These are phyloP conservation scores for Ascochyta lentis DNA, from an alignment of 2,329 filamentous ascomycete species.

Conservation along the genomic window DNA sequence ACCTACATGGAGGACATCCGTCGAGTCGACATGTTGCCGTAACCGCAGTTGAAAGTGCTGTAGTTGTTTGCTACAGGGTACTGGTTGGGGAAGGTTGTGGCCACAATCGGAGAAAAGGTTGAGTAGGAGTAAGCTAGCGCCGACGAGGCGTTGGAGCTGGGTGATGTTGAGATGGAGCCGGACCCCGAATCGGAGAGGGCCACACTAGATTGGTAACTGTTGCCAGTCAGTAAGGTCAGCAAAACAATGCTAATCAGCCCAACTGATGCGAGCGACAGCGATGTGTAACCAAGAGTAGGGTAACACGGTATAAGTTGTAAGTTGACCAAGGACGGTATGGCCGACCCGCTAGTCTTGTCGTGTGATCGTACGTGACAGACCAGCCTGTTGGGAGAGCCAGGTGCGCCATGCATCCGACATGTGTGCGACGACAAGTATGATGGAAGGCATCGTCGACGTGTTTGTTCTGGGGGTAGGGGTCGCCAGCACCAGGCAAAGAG, in stretches of 20 bases:
- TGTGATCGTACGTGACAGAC: constrained; percentile 55
- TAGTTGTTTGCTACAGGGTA: constrained; percentile 43
- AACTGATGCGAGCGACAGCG: constrained; percentile 44
- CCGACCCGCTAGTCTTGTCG: constrained; percentile 50
- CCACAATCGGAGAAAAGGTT: constrained; percentile 40
- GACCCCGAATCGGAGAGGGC: constrained; percentile 63
- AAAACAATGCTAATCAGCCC: constrained; percentile 37
- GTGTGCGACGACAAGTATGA: constrained; percentile 47
- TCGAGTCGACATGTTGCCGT: constrained; percentile 50
- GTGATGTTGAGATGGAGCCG: constrained; percentile 61
- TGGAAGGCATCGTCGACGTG: constrained; percentile 49
- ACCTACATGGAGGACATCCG: constrained; percentile 56
- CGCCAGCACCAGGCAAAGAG: constrained; percentile 47
- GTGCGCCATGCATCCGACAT: constrained; percentile 47
- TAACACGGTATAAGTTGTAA: constrained; percentile 51
- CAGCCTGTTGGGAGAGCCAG: constrained; percentile 46
- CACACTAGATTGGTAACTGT: constrained; percentile 59
- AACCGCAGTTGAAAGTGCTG: constrained; percentile 46
- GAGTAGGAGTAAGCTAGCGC: constrained; percentile 54
- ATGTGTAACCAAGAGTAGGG: constrained; percentile 49
- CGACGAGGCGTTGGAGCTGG: constrained; percentile 59
- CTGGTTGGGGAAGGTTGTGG: constrained; percentile 45
- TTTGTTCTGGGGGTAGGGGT: constrained; percentile 49
- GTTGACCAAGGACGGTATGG: constrained; percentile 44
- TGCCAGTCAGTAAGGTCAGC: constrained; percentile 44